A percentile compares a stretch with the other conserved stretches of the same genome.
These are phyloP conservation scores for Verticillium dahliae DNA, from an alignment of 2,329 filamentous ascomycete species.

Conservation along the genomic window DNA sequence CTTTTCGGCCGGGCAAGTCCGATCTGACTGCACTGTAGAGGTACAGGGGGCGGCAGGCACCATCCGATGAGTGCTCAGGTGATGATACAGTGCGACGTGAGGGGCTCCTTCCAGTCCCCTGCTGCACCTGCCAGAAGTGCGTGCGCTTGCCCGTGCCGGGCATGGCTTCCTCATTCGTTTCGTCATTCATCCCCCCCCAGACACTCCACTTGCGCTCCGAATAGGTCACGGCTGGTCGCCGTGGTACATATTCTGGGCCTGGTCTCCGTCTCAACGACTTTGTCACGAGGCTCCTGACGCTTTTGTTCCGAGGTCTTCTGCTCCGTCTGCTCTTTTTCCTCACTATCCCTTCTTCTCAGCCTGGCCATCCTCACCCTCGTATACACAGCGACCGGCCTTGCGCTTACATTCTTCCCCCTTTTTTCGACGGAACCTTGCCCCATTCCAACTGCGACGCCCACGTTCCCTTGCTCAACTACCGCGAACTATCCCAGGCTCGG, in stretches of 20 bases:
- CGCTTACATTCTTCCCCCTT: neutral
- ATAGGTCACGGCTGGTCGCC: neutral
- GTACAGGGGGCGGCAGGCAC: neutral
- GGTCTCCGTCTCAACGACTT: neutral
- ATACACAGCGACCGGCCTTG: neutral
- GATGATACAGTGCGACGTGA: neutral
- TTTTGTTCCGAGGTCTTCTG: neutral
- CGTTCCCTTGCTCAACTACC: neutral
- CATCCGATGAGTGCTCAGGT: neutral
- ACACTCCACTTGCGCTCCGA: neutral
- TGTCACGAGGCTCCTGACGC: neutral
- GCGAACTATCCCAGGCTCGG: neutral
- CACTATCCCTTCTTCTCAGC: neutral
- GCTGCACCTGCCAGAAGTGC: neutral
- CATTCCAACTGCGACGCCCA: neutral
- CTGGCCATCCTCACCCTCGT: neutral
- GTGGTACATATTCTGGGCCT: neutral
- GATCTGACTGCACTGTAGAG: neutral
- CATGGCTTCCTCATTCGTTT: neutral
- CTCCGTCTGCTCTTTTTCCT: neutral
- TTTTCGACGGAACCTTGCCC: neutral
- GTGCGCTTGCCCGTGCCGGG: neutral
- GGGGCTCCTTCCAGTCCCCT: neutral
- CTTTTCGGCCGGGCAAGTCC: neutral
- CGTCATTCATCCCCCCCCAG: neutral